Percentiles rank a stretch among this genome's conserved stretches.
These are phyloP conservation scores for Isoetes engelmannii DNA, from an alignment of 83 land plant species.

Conservation along the genomic window DNA sequence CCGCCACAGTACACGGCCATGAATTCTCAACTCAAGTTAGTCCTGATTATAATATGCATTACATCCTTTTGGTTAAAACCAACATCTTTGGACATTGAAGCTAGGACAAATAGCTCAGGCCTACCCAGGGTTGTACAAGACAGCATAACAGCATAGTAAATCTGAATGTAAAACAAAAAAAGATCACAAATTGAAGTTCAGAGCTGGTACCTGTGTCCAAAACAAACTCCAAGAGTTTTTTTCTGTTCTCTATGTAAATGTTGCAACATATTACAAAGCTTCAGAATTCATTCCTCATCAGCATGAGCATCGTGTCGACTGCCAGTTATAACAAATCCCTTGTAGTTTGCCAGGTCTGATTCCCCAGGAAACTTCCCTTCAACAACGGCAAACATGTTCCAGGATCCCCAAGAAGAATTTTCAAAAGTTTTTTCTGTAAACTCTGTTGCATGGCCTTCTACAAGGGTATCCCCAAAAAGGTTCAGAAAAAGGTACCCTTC, in stretches of 20 bases:
- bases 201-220: conserved; percentile 55
- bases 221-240: conserved; percentile 73
- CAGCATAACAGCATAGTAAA: too few relatives aligned
- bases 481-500: too few relatives aligned
- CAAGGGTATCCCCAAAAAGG: too few relatives aligned
- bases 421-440: conserved; percentile 35
- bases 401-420: conserved; percentile 56
- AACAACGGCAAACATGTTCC: conserved; percentile 64
- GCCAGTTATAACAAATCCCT: conserved; percentile 77
- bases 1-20: too few relatives aligned
- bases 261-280: conserved; percentile 52
- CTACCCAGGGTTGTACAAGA: too few relatives aligned
- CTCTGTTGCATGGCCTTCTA: conserved; percentile 44
- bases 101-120: too few relatives aligned
- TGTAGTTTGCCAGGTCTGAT: conserved; percentile 49
- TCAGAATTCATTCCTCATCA: conserved; percentile 52
- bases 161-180: too few relatives aligned
- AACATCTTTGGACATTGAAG: too few relatives aligned
- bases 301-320: conserved; percentile 82
- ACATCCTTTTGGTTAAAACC: too few relatives aligned
- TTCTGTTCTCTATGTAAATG: conserved; percentile 42
- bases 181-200: too few relatives aligned
- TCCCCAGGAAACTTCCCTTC: conserved; percentile 59
- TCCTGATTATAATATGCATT: too few relatives aligned
- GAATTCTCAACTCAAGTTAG: too few relatives aligned